Evolutionary conservation across 257 asterid genomes (phyloP), one percentile per base, ranked within the genome.

Genomic region (Scutellaria barbata): DNA sequence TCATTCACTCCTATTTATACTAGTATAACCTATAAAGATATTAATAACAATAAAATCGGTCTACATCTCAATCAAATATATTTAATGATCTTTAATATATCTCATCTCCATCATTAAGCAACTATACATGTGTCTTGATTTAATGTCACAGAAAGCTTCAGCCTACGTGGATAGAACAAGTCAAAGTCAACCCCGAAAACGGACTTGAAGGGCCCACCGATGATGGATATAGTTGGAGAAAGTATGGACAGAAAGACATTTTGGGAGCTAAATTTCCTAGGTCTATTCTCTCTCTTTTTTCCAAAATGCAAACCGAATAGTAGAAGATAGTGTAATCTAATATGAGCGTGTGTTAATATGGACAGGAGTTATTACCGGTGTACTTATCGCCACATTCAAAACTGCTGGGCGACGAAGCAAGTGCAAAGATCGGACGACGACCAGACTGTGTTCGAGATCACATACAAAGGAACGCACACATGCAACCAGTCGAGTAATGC

Each of bases 351-450:
- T 18, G 16, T 10, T 30, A 30, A 30, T 30, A 30, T 2, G 4
- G 9, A 39, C 96, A 94, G 99, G 78, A 92, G 98, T 85, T 94
- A 94, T 53, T 94, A 94, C 80, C 80, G 98, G 71, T 94, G 99
- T 66, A 91, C 98, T 0, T 89, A 92, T 71, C 83, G 95, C 0
- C 74, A 17, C 9, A 74, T 76, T 6, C 79, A 76, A 35, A 83
- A 88, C 54, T 92, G 99, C 71, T 86, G 92, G 97, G 99, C 98
- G n/a, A 89, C 91, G 8, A 95, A 89, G 82, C 98, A 95, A 81
- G 97, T 95, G 66, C 99, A 95, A 20, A 88, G 98, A 79, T 92
- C 95, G 8, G 97, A 92, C 66, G 92, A 86, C 10, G 98, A 95
- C 66, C 90, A 93, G 13, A 75, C 84, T 16, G 6, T 89, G 17